Conservation (phyloP, 2,329 filamentous ascomycete species). For the Phialophora tarda region DNA sequence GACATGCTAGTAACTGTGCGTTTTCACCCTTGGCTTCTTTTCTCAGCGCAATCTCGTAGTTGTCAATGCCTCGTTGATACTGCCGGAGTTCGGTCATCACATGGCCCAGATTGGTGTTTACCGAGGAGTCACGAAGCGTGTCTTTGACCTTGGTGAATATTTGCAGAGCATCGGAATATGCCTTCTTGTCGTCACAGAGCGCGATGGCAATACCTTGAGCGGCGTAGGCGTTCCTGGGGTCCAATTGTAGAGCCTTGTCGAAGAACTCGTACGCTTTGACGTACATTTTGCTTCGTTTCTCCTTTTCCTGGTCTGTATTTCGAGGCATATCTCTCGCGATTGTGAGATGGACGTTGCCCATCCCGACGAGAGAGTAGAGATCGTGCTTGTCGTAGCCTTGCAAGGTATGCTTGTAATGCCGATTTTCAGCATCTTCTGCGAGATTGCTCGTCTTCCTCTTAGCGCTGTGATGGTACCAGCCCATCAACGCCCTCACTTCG, state of each 20-base stretch:
- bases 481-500: conserved; percentile 89
- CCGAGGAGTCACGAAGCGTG: conserved; percentile 83
- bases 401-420: conserved; percentile 94
- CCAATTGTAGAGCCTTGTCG: conserved; percentile 93
- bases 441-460: conserved; percentile 82
- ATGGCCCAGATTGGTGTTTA: conserved; percentile 92
- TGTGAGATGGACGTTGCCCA: conserved; percentile 92
- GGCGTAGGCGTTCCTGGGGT: conserved; percentile 92
- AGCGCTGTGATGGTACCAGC: conserved; percentile 91
- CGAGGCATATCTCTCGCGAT: conserved; percentile 93
- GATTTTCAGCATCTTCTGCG: conserved; percentile 86
- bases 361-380: conserved; percentile 91
- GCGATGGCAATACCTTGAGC: conserved; percentile 96
- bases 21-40: conserved; percentile 64
- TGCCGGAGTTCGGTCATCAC: conserved; percentile 90
- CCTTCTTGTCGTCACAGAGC: conserved; percentile 91
- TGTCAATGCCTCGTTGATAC: conserved; percentile 88
- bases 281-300: conserved; percentile 86
- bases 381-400: conserved; percentile 97
- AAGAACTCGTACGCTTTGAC: conserved; percentile 96
- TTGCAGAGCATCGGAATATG: conserved; percentile 78
- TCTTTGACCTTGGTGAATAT: conserved; percentile 91
- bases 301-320: conserved; percentile 85
- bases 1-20: conserved; percentile 78
- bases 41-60: conserved; percentile 82